Evolutionary conservation across 176 grass and related monocot species (phyloP), one percentile per base, ranked within the genome.

Genomic region (Zoysia pacifica): DNA sequence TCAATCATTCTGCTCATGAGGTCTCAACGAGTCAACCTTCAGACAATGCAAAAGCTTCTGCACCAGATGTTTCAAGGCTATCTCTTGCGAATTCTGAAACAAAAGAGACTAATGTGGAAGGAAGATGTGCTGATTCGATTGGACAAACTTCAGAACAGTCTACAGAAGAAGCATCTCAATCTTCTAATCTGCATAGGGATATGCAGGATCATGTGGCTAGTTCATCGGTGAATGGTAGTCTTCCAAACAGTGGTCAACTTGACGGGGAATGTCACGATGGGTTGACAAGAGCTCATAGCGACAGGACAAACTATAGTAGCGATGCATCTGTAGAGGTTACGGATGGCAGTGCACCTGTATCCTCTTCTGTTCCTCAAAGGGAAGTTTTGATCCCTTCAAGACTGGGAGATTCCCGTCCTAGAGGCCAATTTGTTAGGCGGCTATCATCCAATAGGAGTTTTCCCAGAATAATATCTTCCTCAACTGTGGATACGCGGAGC

Each of bases 381-480:
- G 87, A 90, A 76, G 64, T 44, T 76, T 76, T 87, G 20, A 79
- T 93, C 20, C 78, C 69, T 48, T 43, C 85, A 75, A 85, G 84
- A 72, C 69, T 89, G 61, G 81, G 52, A 43, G 88, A 83, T 48
- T 18, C n/a, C 77, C 83, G 79, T 35, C 1, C 48, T 70, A 87
- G 88, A 85, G 54, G 77, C 53, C 88, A 89, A 75, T 87, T 75
- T 48, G 71, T 86, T 15, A 82, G 86, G 76, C 70, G 85, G 19
- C 86, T 81, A 54, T 42, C 84, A 82, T 91, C 91, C 49, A 88
- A 93, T 70, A 90, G 88, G 65, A 76, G 79, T 56, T 83, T 88
- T 53, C 89, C 94, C 1, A 90, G 86, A 76, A 90, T 97, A 38
- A 73, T 91, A 78, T 81, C 88, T 59, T 90, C 94, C 62, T 81